phyloP scores from a whole-genome alignment of 2,329 filamentous ascomycete genomes.

The Pestalotiopsis sp. region DNA sequence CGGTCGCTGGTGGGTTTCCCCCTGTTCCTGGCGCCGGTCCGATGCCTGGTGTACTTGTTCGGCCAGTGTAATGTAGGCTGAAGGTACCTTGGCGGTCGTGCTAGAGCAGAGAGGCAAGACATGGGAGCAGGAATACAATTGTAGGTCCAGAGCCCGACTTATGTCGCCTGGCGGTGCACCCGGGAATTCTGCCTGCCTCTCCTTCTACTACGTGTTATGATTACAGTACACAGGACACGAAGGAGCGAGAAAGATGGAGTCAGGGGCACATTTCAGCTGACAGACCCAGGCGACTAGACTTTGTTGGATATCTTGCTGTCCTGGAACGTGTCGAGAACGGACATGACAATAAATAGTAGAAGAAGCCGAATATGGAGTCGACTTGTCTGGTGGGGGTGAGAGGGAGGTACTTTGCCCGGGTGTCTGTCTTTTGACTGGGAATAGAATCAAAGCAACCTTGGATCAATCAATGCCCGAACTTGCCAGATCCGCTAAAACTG shows the following conservation, averaged over 20 bases:
- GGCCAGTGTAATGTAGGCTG: background rate
- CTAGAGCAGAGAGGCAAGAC: background rate
- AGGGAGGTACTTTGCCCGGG: background rate
- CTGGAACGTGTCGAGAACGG: background rate
- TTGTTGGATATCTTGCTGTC: background rate
- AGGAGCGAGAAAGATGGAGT: background rate
- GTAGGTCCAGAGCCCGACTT: background rate
- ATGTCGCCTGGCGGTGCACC: background rate
- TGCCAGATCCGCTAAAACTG: background rate
- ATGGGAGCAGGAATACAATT: background rate
- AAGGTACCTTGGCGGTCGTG: background rate
- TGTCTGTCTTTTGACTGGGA: background rate
- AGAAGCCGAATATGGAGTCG: background rate
- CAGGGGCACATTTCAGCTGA: background rate
- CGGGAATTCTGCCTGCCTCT: background rate
- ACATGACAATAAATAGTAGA: background rate
- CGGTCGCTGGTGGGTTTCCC: background rate
- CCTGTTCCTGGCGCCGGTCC: slow-evolving; percentile 13
- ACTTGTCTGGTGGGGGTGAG: background rate
- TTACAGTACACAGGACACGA: background rate
- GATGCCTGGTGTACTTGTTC: background rate
- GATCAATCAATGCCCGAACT: background rate
- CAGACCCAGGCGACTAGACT: background rate
- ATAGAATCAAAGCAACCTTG: background rate
- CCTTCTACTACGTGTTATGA: background rate